Base-by-base conservation (phyloP, 2,329 filamentous ascomycete genomes). In the Ceratocystis smalleyi region DNA sequence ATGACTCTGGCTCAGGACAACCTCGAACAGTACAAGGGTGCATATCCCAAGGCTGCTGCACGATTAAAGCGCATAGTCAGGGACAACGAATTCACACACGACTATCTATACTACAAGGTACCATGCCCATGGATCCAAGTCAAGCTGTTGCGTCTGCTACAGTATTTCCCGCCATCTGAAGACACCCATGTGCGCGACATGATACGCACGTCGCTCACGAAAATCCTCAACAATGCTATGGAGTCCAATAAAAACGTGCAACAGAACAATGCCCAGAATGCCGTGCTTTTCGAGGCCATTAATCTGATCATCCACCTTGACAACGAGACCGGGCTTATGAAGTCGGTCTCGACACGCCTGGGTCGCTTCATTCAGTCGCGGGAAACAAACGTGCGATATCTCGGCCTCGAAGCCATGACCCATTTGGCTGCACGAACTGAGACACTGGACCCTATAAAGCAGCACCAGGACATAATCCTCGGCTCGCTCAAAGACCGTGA, bases 51-150 rank as follows among this genome's bases (percentile, higher is more conserved):
- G 76, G 92, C 92, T 40, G 92, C 92, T 0, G 88, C 89, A 67
- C 81, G 91, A 65, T 75, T 99, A 70, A 96, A 96, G 77, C 86
- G 89, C 69, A 88, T 97, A 69, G 81, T 96, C 17, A 85, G 97
- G 30, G 92, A 97, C 69, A 87, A 87, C 68, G 92, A 99, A 70
- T 94, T 89, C 71, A 83, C 89, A 0, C 82, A 84, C 64, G 94
- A 97, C 73, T 99, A 99, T 73, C 83, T 96, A 30, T 99, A 99
- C 77, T 99, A 99, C 79, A 96, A 96, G 72, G 94, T 99, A n/a
- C 94, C 94, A 0, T 99, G 94, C 72, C 94, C 94, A 2, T 99
- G 94, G 94, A 85, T 99, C 65, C 91, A 97, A 75, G 88, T 97
- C 71, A 99, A 99, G 77, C 81, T 99, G 19, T 76, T 99, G 69